Percentiles rank a stretch among this genome's conserved stretches.
phyloP scores from a whole-genome alignment of 768 basidiomycete species.

The Termitomyces sp. region DNA sequence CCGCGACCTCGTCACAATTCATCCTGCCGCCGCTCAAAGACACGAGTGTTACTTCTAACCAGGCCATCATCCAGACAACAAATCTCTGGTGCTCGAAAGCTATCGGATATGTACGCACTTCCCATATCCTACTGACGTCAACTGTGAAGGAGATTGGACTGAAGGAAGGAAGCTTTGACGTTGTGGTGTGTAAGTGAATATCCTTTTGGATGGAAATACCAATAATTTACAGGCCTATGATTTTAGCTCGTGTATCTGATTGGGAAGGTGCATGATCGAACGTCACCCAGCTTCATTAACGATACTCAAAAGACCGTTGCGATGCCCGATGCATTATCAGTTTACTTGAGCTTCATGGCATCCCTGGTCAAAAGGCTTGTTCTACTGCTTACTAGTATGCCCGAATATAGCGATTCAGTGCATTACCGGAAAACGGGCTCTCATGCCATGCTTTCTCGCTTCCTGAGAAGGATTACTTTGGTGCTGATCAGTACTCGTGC shows the following conservation, averaged over 20 bases:
- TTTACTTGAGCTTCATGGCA: too few relatives aligned
- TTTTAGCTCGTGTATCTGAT: too few relatives aligned
- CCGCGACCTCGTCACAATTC: slow-evolving; percentile 28
- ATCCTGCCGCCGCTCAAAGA: slow-evolving; percentile 29
- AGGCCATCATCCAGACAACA: slow-evolving; percentile 27
- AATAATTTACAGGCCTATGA: slow-evolving; percentile 15
- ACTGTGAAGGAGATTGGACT: slow-evolving; percentile 8
- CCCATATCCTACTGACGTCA: too few relatives aligned
- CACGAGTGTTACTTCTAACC: slow-evolving; percentile 27
- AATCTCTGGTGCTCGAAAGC: slow-evolving; percentile 27
- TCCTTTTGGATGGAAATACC: not conserved
- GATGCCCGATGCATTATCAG: too few relatives aligned
- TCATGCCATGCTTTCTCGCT: slow-evolving; percentile 39
- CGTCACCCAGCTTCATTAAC: too few relatives aligned
- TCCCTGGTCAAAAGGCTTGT: too few relatives aligned
- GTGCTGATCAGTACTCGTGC: slow-evolving; percentile 41
- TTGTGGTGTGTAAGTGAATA: slow-evolving; percentile 23
- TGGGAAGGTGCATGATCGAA: too few relatives aligned
- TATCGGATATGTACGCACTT: slow-evolving; percentile 10
- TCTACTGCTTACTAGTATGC: too few relatives aligned
- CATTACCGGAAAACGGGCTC: too few relatives aligned
- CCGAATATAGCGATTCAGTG: too few relatives aligned
- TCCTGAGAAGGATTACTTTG: slow-evolving; percentile 22
- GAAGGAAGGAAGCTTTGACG: slow-evolving; percentile 29
- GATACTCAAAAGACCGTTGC: too few relatives aligned